phyloP scores from a whole-genome alignment of 176 grass and related monocot species.

The Chrysopogon serrulatus region DNA sequence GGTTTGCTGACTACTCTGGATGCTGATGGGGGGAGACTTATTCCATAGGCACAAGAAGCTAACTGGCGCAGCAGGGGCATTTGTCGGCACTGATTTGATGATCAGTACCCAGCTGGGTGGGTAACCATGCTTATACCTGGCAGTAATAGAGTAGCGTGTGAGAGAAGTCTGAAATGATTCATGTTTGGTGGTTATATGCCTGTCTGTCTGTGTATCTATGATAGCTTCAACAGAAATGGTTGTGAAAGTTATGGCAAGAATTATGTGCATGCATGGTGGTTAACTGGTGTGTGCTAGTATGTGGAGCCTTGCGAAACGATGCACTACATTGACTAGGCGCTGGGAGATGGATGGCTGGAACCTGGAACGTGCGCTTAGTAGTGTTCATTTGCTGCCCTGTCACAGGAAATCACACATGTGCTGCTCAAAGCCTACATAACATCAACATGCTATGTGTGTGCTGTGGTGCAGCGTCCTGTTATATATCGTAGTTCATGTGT shows the following conservation, averaged over 20 bases:
- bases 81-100: slow-evolving; percentile 19
- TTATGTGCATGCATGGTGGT: background rate
- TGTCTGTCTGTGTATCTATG: background rate
- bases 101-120: slow-evolving; percentile 8
- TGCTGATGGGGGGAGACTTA: slow-evolving; percentile 15
- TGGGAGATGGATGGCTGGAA: background rate
- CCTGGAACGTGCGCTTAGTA: background rate
- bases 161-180: slow-evolving; percentile 5
- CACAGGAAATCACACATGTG: too few relatives aligned
- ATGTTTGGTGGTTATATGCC: slow-evolving; percentile 11
- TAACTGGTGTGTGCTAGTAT: background rate
- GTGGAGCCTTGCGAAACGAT: background rate
- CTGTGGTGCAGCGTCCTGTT: too few relatives aligned
- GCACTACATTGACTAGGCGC: background rate
- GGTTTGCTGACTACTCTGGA: slow-evolving; percentile 16
- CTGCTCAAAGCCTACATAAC: too few relatives aligned
- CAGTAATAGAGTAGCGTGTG: background rate
- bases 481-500: background rate
- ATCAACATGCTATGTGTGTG: background rate
- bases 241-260: slow-evolving; percentile 18
- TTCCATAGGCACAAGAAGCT: slow-evolving; percentile 35
- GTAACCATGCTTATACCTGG: slow-evolving; percentile 20
- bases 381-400: too few relatives aligned
- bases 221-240: background rate
- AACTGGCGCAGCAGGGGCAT: slow-evolving; percentile 28